These are phyloP conservation scores for Talaromyces sp. DNA, from an alignment of 2,329 filamentous ascomycete genomes.

Conservation along the genomic window DNA sequence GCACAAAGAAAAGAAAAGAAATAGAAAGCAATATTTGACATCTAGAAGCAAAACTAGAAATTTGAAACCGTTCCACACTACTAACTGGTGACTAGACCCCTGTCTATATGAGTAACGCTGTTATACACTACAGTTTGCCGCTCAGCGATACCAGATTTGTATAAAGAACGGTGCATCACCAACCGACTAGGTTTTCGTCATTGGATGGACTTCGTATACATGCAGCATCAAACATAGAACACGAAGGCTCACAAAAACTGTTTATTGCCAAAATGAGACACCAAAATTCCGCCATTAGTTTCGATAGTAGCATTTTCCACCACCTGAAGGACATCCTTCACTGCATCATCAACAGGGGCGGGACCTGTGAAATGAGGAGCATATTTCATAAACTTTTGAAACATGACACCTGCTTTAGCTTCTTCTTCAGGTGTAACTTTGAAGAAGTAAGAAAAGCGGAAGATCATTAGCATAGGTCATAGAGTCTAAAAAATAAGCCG, in stretches of 20 bases:
- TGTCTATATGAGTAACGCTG: no score
- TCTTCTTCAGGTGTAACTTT: constrained; percentile 1
- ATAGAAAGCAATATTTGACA: not conserved
- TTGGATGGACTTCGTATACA: not conserved
- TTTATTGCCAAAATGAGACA: constrained; percentile 53
- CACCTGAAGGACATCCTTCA: constrained; percentile 28
- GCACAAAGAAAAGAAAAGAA: not conserved
- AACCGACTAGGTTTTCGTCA: no score
- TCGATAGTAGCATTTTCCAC: constrained; percentile 41
- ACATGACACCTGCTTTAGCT: not conserved
- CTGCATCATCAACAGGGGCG: constrained; percentile 34
- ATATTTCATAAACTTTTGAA: constrained; percentile 31
- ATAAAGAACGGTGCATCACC: no score
- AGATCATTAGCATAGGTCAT: not conserved
- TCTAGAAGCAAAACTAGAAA: no score
- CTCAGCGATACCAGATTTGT: no score
- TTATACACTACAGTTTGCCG: no score
- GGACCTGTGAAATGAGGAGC: constrained; percentile 39
- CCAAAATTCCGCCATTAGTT: constrained; percentile 47
- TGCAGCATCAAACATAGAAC: no score
- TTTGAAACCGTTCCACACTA: no score
- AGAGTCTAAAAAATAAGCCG: not conserved
- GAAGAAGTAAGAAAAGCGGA: not conserved
- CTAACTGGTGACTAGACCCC: no score
- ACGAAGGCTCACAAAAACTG: constrained; percentile 28